phyloP scores from a whole-genome alignment of 164 flowering plant genomes.

The Aristolochia contorta region DNA sequence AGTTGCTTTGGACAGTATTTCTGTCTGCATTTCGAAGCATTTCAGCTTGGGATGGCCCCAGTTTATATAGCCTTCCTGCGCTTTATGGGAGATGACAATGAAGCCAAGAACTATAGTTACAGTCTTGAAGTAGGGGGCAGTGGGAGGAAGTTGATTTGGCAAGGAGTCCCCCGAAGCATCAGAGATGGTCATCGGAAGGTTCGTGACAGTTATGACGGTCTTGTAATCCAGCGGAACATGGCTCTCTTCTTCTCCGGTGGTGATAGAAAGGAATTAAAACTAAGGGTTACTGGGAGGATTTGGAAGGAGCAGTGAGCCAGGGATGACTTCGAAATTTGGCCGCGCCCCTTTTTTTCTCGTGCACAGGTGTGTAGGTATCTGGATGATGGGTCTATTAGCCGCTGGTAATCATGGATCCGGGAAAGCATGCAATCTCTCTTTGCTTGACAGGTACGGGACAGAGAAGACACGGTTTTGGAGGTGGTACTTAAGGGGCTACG shows the following conservation, averaged over 20 bases:
- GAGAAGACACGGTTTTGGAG: slow-evolving; percentile 11
- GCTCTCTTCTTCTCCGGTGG: slow-evolving; percentile 60
- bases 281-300: slow-evolving; percentile 53
- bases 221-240: slow-evolving; percentile 47
- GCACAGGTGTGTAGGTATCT: background rate
- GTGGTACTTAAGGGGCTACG: background rate
- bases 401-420: slow-evolving; percentile 25
- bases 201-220: slow-evolving; percentile 57
- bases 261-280: slow-evolving; percentile 46
- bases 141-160: slow-evolving; percentile 49
- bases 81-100: slow-evolving; percentile 55
- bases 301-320: slow-evolving; percentile 39
- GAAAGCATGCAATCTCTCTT: slow-evolving; percentile 54
- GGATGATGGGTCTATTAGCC: slow-evolving; percentile 8
- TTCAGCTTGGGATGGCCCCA: slow-evolving; percentile 49
- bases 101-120: slow-evolving; percentile 50
- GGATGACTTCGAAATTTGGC: no score
- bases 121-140: slow-evolving; percentile 53
- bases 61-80: slow-evolving; percentile 53
- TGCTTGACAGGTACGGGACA: slow-evolving; percentile 38
- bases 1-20: slow-evolving; percentile 59
- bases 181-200: slow-evolving; percentile 53
- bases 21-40: slow-evolving; percentile 60
- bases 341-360: no score
- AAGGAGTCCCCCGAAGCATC: slow-evolving; percentile 55